Evolutionary conservation across 202 grass and related monocot genomes (phyloP).

Genomic region (Panicum virgatum): DNA sequence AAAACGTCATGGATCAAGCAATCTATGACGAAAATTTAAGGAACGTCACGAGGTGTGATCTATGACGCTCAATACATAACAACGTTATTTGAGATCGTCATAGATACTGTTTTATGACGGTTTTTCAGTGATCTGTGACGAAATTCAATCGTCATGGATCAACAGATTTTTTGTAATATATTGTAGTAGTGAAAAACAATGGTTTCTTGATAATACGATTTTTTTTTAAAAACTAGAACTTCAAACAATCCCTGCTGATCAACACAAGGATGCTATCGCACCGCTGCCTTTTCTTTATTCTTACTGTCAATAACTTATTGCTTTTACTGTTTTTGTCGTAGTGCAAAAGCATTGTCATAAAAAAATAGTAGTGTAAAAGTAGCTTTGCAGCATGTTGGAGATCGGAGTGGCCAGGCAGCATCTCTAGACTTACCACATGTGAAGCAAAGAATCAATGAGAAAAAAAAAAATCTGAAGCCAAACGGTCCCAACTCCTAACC

Average conservation of each 20-base stretch:
- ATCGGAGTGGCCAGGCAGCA: neutral
- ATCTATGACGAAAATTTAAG: too few relatives aligned
- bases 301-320: neutral
- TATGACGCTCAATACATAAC: too few relatives aligned
- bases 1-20: too few relatives aligned
- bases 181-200: too few relatives aligned
- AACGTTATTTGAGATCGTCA: too few relatives aligned
- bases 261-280: neutral
- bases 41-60: too few relatives aligned
- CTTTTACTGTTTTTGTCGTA: neutral
- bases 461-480: neutral
- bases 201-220: too few relatives aligned
- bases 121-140: too few relatives aligned
- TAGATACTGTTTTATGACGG: too few relatives aligned
- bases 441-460: slow-evolving; percentile 10
- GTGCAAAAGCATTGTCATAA: neutral
- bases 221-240: too few relatives aligned
- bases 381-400: neutral
- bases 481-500: slow-evolving; percentile 14
- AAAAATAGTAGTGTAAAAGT: neutral
- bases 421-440: neutral
- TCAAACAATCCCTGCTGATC: neutral
- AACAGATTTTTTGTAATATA: too few relatives aligned
- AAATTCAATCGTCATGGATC: too few relatives aligned
- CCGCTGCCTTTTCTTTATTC: neutral